Percentiles rank a stretch among this genome's conserved stretches.
Evolutionary conservation across 2,329 filamentous ascomycete species (phyloP).

Genomic region (Rhynchosporium agropyri): DNA sequence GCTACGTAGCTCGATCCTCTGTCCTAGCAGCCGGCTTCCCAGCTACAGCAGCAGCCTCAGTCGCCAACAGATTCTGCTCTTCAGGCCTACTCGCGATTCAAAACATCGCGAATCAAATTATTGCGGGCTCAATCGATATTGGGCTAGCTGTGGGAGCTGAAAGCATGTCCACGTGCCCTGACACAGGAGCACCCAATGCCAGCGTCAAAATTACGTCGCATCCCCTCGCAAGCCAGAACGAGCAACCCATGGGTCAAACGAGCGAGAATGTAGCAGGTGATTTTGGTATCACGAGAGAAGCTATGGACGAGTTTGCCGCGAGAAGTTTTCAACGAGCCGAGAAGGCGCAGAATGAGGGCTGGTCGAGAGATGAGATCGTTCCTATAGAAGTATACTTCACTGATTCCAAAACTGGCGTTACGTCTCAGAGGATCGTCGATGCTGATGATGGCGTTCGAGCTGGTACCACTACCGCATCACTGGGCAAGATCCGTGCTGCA

Average conservation of each 20-base stretch:
- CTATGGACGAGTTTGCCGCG: slow-evolving; percentile 88
- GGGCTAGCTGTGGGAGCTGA: slow-evolving; percentile 95
- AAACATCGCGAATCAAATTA: slow-evolving; percentile 91
- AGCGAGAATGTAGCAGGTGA: slow-evolving; percentile 93
- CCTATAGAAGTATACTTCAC: slow-evolving; percentile 80
- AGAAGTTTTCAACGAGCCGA: slow-evolving; percentile 84
- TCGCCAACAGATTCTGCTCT: slow-evolving; percentile 91
- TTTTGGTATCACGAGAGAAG: slow-evolving; percentile 67
- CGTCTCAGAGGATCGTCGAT: slow-evolving; percentile 75
- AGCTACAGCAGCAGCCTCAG: slow-evolving; percentile 75
- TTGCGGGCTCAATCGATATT: slow-evolving; percentile 87
- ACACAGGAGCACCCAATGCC: slow-evolving; percentile 76
- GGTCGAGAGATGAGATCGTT: slow-evolving; percentile 87
- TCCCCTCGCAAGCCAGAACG: slow-evolving; percentile 85
- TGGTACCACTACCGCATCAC: slow-evolving; percentile 81
- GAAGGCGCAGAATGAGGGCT: slow-evolving; percentile 79
- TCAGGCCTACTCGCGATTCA: slow-evolving; percentile 89
- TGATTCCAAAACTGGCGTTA: slow-evolving; percentile 86
- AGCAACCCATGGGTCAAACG: slow-evolving; percentile 91
- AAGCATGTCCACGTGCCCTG: slow-evolving; percentile 83
- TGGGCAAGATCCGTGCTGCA: slow-evolving; percentile 86
- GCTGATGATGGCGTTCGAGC: slow-evolving; percentile 84
- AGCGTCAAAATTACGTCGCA: slow-evolving; percentile 78
- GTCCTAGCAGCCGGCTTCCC: slow-evolving; percentile 89
- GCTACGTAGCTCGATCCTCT: slow-evolving; percentile 89